These are phyloP conservation scores for Alternaria conjuncta DNA, from an alignment of 2,329 filamentous ascomycete species.

Conservation along the genomic window DNA sequence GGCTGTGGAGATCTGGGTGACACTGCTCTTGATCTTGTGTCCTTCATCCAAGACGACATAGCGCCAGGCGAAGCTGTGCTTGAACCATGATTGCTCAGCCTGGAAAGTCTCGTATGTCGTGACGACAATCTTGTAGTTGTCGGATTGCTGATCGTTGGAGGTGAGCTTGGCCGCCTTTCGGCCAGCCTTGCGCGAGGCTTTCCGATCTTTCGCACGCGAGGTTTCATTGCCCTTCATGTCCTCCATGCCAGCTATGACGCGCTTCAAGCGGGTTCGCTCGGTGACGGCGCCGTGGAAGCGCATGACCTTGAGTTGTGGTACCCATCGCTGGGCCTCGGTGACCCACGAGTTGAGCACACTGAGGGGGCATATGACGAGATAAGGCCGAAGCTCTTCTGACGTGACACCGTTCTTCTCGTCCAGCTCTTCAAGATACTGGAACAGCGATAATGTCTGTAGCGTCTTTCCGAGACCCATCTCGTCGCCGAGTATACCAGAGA, in stretches of 20 bases:
- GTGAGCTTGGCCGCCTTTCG: slow-evolving; percentile 38
- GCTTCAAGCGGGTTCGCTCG: slow-evolving; percentile 75
- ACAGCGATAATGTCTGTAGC: slow-evolving; percentile 95
- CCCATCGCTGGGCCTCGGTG: slow-evolving; percentile 97
- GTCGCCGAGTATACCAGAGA: slow-evolving; percentile 96
- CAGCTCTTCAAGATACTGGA: slow-evolving; percentile 94
- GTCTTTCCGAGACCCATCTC: slow-evolving; percentile 99
- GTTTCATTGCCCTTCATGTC: slow-evolving; percentile 56
- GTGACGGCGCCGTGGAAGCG: slow-evolving; percentile 94
- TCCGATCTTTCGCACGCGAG: slow-evolving; percentile 83
- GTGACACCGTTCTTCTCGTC: slow-evolving; percentile 63
- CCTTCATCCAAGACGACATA: slow-evolving; percentile 99
- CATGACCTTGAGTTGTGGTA: slow-evolving; percentile 80
- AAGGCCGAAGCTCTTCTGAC: slow-evolving; percentile 77
- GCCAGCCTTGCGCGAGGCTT: slow-evolving; percentile 82
- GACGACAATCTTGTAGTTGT: slow-evolving; percentile 67
- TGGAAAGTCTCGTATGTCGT: slow-evolving; percentile 99
- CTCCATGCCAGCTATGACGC: slow-evolving; percentile 54
- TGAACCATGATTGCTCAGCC: slow-evolving; percentile 90
- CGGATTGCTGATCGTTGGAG: slow-evolving; percentile 26
- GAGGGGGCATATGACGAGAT: slow-evolving; percentile 93
- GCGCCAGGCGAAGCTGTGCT: slow-evolving; percentile 95
- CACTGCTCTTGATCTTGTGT: slow-evolving; percentile 95
- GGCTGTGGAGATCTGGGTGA: slow-evolving; percentile 51
- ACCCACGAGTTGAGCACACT: slow-evolving; percentile 99